phyloP scores from a whole-genome alignment of 164 flowering plant genomes.

The Malania oleifera region DNA sequence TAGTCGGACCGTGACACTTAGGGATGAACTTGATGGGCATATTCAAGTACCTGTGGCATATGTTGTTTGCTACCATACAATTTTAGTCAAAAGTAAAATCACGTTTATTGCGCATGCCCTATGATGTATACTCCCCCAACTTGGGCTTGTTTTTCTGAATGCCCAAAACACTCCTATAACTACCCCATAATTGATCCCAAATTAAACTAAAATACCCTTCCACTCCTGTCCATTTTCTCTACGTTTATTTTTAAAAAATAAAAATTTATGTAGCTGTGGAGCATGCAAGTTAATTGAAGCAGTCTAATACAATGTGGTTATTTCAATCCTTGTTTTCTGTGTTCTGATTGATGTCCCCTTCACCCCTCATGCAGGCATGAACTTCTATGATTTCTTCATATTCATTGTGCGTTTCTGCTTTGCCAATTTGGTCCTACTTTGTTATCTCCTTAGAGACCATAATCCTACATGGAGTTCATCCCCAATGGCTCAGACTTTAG shows the following conservation, averaged over 20 bases:
- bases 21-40: too few relatives aligned
- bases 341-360: neutral
- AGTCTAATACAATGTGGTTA: neutral
- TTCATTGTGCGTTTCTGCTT: conserved; percentile 54
- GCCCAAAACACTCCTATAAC: too few relatives aligned
- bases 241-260: too few relatives aligned
- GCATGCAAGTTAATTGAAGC: neutral
- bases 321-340: neutral
- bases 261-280: too few relatives aligned
- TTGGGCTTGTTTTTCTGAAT: too few relatives aligned
- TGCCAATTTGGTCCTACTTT: conserved; percentile 51
- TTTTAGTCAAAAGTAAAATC: neutral
- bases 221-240: too few relatives aligned
- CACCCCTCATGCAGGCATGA: conserved; percentile 58
- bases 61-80: neutral
- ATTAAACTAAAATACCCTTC: too few relatives aligned
- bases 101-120: neutral
- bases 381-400: conserved; percentile 65
- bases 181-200: too few relatives aligned
- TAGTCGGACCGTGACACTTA: too few relatives aligned
- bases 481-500: conserved; percentile 24
- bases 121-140: too few relatives aligned
- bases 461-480: conserved; percentile 11
- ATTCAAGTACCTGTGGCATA: neutral
- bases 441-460: conserved; percentile 14